Conservation (phyloP, 1,284 basidiomycete species). For the Schizophyllum commune region DNA sequence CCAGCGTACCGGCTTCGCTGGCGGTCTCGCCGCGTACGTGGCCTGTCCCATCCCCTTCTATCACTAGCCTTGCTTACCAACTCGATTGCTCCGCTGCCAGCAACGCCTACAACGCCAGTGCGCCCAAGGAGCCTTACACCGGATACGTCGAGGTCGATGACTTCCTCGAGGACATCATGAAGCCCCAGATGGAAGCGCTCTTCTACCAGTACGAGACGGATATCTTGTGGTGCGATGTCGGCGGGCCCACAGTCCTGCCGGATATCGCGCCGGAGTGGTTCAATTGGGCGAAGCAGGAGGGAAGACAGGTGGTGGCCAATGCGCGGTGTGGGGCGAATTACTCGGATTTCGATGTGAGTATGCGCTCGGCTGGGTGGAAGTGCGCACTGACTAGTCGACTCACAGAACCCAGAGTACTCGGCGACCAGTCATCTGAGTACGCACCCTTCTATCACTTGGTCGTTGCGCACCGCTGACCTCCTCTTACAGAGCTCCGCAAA, state of each 20-base stretch:
- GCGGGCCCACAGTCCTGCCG: conserved; percentile 41
- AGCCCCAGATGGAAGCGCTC: conserved; percentile 49
- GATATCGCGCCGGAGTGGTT: conserved; percentile 47
- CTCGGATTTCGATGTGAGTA: background rate
- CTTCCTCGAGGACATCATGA: conserved; percentile 44
- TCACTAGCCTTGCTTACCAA: too few relatives aligned
- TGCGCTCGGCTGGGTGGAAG: too few relatives aligned
- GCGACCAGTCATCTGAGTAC: conserved; percentile 27
- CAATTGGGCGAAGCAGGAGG: conserved; percentile 36
- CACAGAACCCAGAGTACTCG: conserved; percentile 52
- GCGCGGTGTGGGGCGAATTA: conserved; percentile 28
- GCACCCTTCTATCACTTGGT: background rate
- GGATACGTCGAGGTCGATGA: conserved; percentile 42
- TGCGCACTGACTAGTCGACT: conserved; percentile 40
- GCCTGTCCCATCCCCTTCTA: background rate
- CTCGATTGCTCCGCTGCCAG: too few relatives aligned
- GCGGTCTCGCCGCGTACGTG: conserved; percentile 31
- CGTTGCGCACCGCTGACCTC: background rate
- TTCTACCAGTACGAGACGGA: conserved; percentile 44
- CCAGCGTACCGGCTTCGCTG: conserved; percentile 13
- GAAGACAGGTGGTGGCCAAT: conserved; percentile 49
- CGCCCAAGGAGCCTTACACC: conserved; percentile 43
- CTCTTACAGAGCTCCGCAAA: conserved; percentile 33
- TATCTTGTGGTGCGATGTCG: conserved; percentile 61
- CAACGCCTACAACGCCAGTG: conserved; percentile 39